Percentiles rank a stretch among this genome's conserved stretches.
Conservation (phyloP, 441 rosid species). For the Melastoma candidum region DNA sequence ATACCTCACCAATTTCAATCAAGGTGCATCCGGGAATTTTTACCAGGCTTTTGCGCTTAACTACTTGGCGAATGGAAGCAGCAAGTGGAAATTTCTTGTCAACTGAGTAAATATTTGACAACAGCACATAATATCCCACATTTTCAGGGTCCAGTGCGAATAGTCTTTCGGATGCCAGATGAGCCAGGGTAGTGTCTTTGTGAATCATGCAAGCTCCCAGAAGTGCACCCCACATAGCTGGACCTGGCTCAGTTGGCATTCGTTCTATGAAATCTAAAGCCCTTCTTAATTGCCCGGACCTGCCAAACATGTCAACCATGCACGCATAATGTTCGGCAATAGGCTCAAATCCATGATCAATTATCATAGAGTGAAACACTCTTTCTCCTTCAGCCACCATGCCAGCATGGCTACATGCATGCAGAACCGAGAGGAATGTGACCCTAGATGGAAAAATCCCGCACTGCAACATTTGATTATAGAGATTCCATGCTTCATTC, state of each 20-base stretch:
- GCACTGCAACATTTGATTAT: conserved; percentile 44
- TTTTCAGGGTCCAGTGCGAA: conserved; percentile 55
- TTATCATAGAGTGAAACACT: conserved; percentile 52
- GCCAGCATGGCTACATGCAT: conserved; percentile 86
- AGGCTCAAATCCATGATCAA: conserved; percentile 44
- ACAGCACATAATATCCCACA: conserved; percentile 55
- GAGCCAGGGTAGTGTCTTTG: conserved; percentile 51
- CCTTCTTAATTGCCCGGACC: conserved; percentile 58
- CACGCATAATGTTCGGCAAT: conserved; percentile 64
- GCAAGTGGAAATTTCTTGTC: conserved; percentile 58
- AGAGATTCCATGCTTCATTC: conserved; percentile 48
- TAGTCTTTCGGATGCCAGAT: conserved; percentile 48
- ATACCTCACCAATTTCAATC: conserved; percentile 52
- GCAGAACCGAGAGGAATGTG: conserved; percentile 56
- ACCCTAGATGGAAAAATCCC: conserved; percentile 41
- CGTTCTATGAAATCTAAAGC: conserved; percentile 52
- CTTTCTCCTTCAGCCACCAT: conserved; percentile 59
- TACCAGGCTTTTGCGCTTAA: conserved; percentile 42
- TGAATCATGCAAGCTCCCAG: conserved; percentile 84
- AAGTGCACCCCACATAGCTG: conserved; percentile 59
- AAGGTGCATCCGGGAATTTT: conserved; percentile 78
- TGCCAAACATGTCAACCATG: conserved; percentile 68
- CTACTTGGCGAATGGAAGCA: conserved; percentile 53
- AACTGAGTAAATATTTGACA: conserved; percentile 61
- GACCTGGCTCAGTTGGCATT: conserved; percentile 50